Evolutionary conservation across 805 yeast species (phyloP), one percentile per base, ranked within the genome.

Genomic region (Priceomyces haplophilus): DNA sequence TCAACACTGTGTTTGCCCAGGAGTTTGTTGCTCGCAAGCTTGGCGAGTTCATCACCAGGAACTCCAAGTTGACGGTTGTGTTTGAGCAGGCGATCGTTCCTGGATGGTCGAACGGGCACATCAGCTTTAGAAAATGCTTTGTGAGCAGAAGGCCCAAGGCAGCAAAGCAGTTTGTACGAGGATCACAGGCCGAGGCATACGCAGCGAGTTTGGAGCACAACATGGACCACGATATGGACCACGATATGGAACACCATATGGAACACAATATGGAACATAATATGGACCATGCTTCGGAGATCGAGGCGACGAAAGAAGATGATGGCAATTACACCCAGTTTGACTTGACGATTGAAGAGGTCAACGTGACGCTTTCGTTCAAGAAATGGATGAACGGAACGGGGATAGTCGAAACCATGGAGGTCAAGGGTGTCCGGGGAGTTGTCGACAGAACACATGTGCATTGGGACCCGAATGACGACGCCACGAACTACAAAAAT

Each of bases 271-370:
- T n/a, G n/a, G n/a, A n/a, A n/a, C n/a, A n/a, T n/a, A n/a, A n/a
- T n/a, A n/a, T n/a, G n/a, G n/a, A n/a, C n/a, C 27, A 24, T 24
- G 15, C 33, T 10, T 10, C 27, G 1, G 46, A 39, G 27, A 34
- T 20, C 8, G 41, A 29, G 19, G 61, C 53, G 18, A 46, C 45
- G 23, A 34, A 40, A 12, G 53, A 54, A 42, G 96, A 85, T 53
- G 96, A 89, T 58, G 98, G 97, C 1, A 93, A 93, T 63, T 93
- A 90, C 63, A 91, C 99, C 0, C 99, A 93, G 60, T 93, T 84
- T 60, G 99, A 93, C 61, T 61, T 93, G 31, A 87, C 95, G 0
- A 85, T 93, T 12, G 96, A 91, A 45, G 85, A 85, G 51, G 83
- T 90, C 10, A 82, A 83, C 41, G 78, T 93, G 0, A 82, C 95